phyloP scores from a whole-genome alignment of 176 grass and related monocot genomes.

The maize (Zea mays) region DNA sequence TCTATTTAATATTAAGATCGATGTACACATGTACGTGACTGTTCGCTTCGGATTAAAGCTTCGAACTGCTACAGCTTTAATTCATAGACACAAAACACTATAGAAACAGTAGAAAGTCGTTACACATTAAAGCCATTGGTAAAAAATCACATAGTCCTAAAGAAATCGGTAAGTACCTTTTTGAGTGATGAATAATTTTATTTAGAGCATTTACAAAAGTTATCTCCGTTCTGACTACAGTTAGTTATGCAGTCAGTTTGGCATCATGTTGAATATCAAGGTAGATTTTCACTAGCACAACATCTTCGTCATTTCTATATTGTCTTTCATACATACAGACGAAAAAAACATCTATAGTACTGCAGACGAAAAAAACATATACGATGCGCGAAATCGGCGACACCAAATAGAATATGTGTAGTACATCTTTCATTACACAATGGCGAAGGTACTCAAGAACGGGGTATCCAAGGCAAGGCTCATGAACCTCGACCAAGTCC shows the following conservation, averaged over 20 bases:
- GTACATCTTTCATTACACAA: too few species aligned
- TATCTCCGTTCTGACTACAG: slow-evolving; percentile 4
- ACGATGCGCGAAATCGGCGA: too few species aligned
- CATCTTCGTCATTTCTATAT: not conserved
- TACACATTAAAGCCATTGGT: not conserved
- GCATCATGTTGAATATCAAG: not conserved
- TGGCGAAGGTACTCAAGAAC: too few species aligned
- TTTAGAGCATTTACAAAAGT: not conserved
- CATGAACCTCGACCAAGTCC: too few species aligned
- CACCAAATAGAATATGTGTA: too few species aligned
- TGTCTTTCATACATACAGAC: not conserved
- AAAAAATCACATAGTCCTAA: not conserved
- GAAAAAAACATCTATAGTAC: not conserved
- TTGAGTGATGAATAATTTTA: slow-evolving; percentile 5
- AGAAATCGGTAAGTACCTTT: not conserved
- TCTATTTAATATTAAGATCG: not conserved
- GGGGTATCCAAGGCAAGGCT: too few species aligned
- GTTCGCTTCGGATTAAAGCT: too few species aligned
- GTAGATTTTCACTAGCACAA: not conserved
- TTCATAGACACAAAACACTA: too few species aligned
- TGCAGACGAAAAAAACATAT: too few species aligned
- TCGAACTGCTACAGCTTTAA: too few species aligned
- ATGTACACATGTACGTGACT: slow-evolving; percentile 30
- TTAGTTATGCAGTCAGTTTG: not conserved
- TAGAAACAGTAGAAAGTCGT: too few species aligned